Evolutionary conservation across 441 rosid genomes (phyloP).

Genomic region (Brassica balearica): DNA sequence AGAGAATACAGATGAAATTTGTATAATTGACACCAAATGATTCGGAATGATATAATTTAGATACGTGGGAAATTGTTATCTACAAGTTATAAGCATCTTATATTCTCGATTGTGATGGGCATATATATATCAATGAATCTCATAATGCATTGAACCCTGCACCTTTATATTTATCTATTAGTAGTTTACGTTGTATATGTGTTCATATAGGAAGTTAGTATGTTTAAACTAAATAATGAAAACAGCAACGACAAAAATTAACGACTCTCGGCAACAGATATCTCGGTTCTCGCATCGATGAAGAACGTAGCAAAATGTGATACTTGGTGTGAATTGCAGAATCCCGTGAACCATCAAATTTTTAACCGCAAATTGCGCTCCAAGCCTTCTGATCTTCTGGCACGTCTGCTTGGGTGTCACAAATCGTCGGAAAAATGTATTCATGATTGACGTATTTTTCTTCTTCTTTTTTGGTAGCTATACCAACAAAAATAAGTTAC

Average conservation of each 20-base stretch:
- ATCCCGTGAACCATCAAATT: no score
- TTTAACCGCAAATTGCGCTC: no score
- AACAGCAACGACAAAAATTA: neutral
- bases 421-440: neutral
- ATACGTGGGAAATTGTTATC: constrained; percentile 73
- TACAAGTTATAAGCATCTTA: constrained; percentile 73
- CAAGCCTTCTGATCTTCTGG: no score
- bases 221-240: neutral
- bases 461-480: neutral
- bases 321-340: no score
- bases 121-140: constrained; percentile 19
- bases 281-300: no score
- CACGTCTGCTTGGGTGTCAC: no score
- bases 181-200: neutral
- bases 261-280: no score
- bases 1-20: constrained; percentile 15
- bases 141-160: constrained; percentile 20
- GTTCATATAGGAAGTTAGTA: neutral
- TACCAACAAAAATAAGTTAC: constrained; percentile 2
- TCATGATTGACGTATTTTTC: constrained; percentile 1
- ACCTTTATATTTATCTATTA: neutral
- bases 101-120: constrained; percentile 51
- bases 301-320: no score
- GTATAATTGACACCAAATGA: constrained; percentile 51
- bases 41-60: constrained; percentile 68